phyloP scores from a whole-genome alignment of 805 yeast species.

The Clavispora phyllophila region DNA sequence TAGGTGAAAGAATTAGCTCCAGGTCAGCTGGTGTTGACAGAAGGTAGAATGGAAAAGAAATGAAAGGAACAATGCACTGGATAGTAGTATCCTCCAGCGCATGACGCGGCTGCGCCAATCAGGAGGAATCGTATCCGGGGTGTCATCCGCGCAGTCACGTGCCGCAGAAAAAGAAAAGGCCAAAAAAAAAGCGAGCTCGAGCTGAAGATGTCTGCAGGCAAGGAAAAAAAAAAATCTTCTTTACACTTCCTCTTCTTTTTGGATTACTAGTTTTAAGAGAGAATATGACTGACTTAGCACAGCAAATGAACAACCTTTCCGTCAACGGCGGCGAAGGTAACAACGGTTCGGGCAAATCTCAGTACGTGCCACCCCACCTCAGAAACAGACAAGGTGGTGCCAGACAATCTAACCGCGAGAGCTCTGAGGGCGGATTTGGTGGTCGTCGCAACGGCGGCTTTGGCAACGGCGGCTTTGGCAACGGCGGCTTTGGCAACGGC shows the following conservation, averaged over 20 bases:
- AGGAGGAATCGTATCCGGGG: too few relatives aligned
- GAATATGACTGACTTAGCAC: conserved; percentile 56
- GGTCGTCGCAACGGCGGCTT: conserved; percentile 18
- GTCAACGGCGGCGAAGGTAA: conserved; percentile 36
- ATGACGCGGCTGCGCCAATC: too few relatives aligned
- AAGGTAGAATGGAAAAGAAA: too few relatives aligned
- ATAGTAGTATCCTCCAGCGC: too few relatives aligned
- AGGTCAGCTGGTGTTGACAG: too few relatives aligned
- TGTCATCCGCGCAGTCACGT: background rate
- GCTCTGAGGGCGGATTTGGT: conserved; percentile 14
- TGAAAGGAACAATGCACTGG: too few relatives aligned
- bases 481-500: conserved; percentile 16
- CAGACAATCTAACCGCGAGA: conserved; percentile 24
- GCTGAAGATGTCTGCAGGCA: background rate
- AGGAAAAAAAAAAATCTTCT: conserved; percentile 1
- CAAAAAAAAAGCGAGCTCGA: background rate
- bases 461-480: conserved; percentile 14
- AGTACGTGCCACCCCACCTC: conserved; percentile 29
- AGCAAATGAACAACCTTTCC: conserved; percentile 53
- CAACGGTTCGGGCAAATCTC: conserved; percentile 14
- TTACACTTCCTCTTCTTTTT: background rate
- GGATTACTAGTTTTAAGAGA: conserved; percentile 4
- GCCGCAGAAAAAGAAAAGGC: background rate
- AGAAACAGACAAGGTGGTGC: conserved; percentile 29
- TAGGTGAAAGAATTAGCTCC: too few relatives aligned